Evolutionary conservation across 163 green algal genomes (phyloP).

Genomic region (Trebouxia gelatinosa): DNA sequence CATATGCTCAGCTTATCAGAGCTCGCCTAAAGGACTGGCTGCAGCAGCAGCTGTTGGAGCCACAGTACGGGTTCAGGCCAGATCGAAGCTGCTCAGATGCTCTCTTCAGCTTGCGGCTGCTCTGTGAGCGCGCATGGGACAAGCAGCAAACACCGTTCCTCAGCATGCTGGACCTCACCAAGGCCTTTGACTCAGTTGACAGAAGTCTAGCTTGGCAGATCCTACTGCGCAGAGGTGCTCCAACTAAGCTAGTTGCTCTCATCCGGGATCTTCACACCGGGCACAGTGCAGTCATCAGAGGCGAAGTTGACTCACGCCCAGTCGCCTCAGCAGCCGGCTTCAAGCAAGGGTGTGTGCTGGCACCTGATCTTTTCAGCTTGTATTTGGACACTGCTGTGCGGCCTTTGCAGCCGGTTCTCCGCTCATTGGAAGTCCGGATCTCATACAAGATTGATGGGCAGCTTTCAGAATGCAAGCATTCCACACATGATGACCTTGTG

Average conservation of each 20-base stretch:
- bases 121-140: neutral
- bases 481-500: neutral
- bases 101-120: neutral
- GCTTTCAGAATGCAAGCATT: neutral
- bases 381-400: neutral
- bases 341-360: no score
- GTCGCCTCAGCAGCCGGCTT: no score
- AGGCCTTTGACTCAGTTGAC: constrained; percentile 7
- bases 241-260: neutral
- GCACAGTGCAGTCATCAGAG: neutral
- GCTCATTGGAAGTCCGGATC: neutral
- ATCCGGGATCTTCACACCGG: neutral
- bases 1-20: no score
- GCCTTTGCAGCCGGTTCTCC: neutral
- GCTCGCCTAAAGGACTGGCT: no score
- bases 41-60: neutral
- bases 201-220: neutral
- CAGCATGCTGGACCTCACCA: neutral
- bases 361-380: neutral
- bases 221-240: neutral
- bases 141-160: neutral
- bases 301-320: no score
- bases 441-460: neutral
- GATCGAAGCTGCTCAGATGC: neutral
- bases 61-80: neutral